phyloP scores from a whole-genome alignment of 2,329 filamentous ascomycete species.

The Ophiosphaerella narmari region DNA sequence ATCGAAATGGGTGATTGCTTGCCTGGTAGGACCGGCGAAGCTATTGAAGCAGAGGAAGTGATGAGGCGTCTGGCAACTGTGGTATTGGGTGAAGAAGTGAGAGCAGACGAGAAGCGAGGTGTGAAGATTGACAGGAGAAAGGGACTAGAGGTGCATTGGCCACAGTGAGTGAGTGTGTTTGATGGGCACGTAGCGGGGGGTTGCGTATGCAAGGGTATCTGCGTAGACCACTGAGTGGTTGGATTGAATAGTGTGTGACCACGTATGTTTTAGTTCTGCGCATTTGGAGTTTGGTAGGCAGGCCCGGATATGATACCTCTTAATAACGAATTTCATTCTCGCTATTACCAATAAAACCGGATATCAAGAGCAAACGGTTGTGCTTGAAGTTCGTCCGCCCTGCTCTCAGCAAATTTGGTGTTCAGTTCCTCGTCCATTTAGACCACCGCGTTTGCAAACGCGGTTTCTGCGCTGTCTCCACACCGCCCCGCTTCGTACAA shows the following conservation, averaged over 20 bases:
- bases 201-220: too few relatives aligned
- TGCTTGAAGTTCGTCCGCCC: neutral
- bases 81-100: slow-evolving; percentile 38
- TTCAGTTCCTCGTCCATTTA: neutral
- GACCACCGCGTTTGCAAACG: neutral
- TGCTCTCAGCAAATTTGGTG: neutral
- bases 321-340: neutral
- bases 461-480: neutral
- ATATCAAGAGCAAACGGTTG: too few relatives aligned
- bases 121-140: slow-evolving; percentile 20
- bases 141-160: slow-evolving; percentile 21
- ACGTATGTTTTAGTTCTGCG: neutral
- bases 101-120: slow-evolving; percentile 42
- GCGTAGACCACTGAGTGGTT: neutral
- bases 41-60: slow-evolving; percentile 32
- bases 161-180: slow-evolving; percentile 4
- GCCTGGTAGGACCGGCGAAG: slow-evolving; percentile 24
- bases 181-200: neutral
- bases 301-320: slow-evolving; percentile 5
- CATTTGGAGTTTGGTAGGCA: neutral
- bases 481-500: neutral
- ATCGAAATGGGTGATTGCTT: slow-evolving; percentile 38
- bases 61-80: slow-evolving; percentile 39
- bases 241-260: neutral
- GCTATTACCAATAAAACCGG: neutral